A percentile compares a stretch with the other conserved stretches of the same genome.
These are phyloP conservation scores for Paracamarosporium sp. DNA, from an alignment of 2,329 filamentous ascomycete genomes.

Conservation along the genomic window DNA sequence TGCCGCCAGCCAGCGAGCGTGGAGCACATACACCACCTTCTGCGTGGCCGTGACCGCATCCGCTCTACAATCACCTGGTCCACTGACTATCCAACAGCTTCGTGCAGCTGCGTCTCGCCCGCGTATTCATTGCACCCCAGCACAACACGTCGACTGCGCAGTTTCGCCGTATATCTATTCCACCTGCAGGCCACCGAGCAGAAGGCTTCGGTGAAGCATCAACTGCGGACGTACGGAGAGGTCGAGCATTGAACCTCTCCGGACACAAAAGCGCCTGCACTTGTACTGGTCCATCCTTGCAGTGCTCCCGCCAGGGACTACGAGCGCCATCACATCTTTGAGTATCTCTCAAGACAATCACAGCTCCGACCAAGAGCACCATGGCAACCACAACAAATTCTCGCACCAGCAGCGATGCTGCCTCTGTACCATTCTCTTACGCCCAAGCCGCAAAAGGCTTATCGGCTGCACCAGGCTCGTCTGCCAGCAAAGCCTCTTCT, in stretches of 20 bases:
- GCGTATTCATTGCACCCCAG: slow-evolving; percentile 22
- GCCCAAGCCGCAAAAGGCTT: slow-evolving; percentile 92
- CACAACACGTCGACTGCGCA: slow-evolving; percentile 5
- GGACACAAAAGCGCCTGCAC: slow-evolving; percentile 39
- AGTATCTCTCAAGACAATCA: slow-evolving; percentile 12
- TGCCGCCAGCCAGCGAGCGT: too few species aligned
- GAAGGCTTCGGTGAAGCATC: slow-evolving; percentile 6
- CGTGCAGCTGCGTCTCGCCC: neutral
- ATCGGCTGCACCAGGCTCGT: slow-evolving; percentile 54
- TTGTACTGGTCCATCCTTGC: slow-evolving; percentile 37
- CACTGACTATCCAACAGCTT: neutral
- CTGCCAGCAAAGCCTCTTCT: slow-evolving; percentile 54
- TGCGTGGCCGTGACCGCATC: neutral
- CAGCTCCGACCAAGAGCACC: slow-evolving; percentile 10
- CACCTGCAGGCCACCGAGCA: neutral
- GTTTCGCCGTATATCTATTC: neutral
- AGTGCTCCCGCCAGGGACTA: slow-evolving; percentile 42
- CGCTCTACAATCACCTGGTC: neutral
- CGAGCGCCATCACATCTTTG: slow-evolving; percentile 22
- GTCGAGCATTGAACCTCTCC: slow-evolving; percentile 48
- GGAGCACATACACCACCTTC: neutral
- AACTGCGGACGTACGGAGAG: slow-evolving; percentile 46
- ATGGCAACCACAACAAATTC: slow-evolving; percentile 37
- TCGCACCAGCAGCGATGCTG: slow-evolving; percentile 31
- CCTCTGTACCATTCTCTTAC: slow-evolving; percentile 79